These are phyloP conservation scores for Bryum argenteum DNA, from an alignment of 225 moss, liverwort and hornwort species.

Conservation along the genomic window DNA sequence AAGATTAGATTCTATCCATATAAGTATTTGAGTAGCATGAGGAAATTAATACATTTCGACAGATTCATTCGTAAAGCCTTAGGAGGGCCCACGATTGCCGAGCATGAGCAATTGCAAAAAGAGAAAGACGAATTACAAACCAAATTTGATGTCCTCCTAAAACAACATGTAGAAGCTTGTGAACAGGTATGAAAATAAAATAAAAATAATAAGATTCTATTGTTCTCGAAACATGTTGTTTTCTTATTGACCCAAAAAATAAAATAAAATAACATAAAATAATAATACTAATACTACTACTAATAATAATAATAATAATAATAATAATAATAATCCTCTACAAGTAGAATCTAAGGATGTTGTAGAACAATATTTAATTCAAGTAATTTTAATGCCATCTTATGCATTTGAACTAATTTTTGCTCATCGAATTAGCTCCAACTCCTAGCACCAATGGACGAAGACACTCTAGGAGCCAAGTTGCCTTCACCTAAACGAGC, in stretches of 20 bases:
- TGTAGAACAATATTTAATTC: no score
- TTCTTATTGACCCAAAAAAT: no score
- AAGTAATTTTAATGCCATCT: neutral
- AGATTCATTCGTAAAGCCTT: conserved; percentile 76
- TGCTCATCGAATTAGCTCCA: conserved; percentile 21
- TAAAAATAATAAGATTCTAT: no score
- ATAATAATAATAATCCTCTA: no score
- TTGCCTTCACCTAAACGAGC: conserved; percentile 17
- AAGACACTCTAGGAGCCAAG: conserved; percentile 8
- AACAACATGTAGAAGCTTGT: conserved; percentile 65
- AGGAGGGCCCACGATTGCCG: conserved; percentile 65
- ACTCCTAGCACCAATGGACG: conserved; percentile 38
- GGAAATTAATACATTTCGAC: neutral
- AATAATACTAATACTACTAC: no score
- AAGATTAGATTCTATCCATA: no score
- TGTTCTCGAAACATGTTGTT: no score
- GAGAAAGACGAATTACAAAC: conserved; percentile 59
- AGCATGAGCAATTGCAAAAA: conserved; percentile 46
- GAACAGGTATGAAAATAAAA: conserved; percentile 49
- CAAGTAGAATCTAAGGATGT: no score
- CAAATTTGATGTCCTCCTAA: conserved; percentile 56
- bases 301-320: no score
- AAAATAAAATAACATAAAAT: no score
- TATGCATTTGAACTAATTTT: fast-evolving
- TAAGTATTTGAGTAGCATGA: fast-evolving